Evolutionary conservation across 2,329 filamentous ascomycete genomes (phyloP).

Genomic region (Fusarium chlamydosporum): DNA sequence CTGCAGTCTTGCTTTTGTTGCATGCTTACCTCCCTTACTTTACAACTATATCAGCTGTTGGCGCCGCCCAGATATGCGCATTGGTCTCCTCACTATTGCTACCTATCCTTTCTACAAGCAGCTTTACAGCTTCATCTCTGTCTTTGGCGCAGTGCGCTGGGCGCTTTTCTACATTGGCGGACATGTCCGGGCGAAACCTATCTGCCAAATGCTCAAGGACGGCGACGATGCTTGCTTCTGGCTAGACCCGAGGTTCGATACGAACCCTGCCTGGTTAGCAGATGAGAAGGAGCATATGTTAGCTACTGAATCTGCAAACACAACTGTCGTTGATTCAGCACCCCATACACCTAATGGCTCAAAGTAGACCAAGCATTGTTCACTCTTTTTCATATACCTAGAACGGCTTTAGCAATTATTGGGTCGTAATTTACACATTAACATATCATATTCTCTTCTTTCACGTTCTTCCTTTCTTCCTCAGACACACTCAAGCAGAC

Average conservation of each 20-base stretch:
- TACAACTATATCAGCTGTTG: conserved; percentile 14
- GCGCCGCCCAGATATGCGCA: conserved; percentile 13
- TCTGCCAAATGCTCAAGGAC: conserved; percentile 13
- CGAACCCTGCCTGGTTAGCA: conserved; percentile 8
- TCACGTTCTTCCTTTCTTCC: too few species aligned
- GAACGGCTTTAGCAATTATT: too few species aligned
- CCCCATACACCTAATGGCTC: not conserved
- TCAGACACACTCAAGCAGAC: too few species aligned
- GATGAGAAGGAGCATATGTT: conserved; percentile 17
- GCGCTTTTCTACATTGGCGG: conserved; percentile 10
- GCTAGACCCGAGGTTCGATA: conserved; percentile 2
- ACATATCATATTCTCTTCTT: too few species aligned
- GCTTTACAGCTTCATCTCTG: not conserved
- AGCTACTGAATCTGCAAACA: not conserved
- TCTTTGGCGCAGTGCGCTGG: conserved; percentile 18
- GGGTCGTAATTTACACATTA: too few species aligned
- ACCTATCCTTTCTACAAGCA: conserved; percentile 17
- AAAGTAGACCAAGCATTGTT: not conserved
- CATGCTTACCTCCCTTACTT: conserved; percentile 2
- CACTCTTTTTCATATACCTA: too few species aligned
- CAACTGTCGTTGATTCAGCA: not conserved
- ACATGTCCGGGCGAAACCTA: conserved; percentile 10
- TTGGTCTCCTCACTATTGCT: not conserved
- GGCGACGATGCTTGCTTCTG: conserved; percentile 20
- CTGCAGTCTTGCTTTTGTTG: conserved; percentile 13